Conservation (phyloP, 306 rosid genomes). For the Pueraria montana region DNA sequence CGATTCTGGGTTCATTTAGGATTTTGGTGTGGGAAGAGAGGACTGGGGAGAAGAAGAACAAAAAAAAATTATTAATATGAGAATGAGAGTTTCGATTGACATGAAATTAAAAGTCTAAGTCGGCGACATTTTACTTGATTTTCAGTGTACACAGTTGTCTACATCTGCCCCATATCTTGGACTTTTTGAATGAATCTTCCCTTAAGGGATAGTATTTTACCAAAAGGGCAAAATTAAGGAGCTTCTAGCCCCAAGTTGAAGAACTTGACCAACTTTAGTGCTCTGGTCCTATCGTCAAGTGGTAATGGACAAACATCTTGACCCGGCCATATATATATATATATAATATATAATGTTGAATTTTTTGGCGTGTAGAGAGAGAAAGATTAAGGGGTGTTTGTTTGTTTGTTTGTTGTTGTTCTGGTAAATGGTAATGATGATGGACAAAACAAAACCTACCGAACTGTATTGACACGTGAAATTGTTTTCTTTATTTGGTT, state of each 20-base stretch:
- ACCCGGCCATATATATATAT: no score
- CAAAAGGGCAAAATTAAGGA: background rate
- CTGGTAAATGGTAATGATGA: background rate
- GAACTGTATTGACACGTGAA: background rate
- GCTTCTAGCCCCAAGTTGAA: background rate
- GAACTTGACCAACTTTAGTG: constrained; percentile 5
- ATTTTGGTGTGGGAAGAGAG: background rate
- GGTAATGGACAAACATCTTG: background rate
- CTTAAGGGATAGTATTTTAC: no score
- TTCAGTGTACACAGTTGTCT: background rate
- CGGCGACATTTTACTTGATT: constrained; percentile 1
- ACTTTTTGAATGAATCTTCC: constrained; percentile 7
- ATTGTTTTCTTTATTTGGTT: background rate
- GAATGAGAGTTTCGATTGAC: constrained; percentile 29
- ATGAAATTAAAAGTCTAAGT: background rate
- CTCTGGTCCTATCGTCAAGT: background rate
- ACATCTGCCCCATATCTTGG: constrained; percentile 41
- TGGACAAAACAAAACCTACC: background rate
- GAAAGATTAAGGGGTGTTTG: background rate
- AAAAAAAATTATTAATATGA: background rate
- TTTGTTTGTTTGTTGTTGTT: background rate
- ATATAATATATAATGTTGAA: background rate
- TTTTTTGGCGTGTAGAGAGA: background rate
- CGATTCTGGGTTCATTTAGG: constrained; percentile 50
- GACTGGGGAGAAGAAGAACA: background rate